Evolutionary conservation across 495 filamentous ascomycete genomes (phyloP).

Genomic region (Xylaria bambusicola): DNA sequence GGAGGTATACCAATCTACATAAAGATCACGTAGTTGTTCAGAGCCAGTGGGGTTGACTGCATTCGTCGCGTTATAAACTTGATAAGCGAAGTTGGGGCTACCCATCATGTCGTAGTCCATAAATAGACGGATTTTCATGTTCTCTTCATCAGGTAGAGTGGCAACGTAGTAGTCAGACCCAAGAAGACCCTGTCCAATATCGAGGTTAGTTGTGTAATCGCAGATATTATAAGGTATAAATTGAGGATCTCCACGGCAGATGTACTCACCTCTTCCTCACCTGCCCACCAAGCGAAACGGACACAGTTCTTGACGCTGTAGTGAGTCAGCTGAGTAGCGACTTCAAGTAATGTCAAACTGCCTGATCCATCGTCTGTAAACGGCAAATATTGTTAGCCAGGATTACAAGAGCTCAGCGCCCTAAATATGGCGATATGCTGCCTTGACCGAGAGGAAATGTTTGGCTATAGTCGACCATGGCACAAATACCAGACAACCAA

Average conservation of each 20-base stretch:
- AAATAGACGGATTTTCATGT: slow-evolving; percentile 57
- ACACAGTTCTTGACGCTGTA: slow-evolving; percentile 59
- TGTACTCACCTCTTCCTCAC: slow-evolving; percentile 50
- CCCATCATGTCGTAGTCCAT: slow-evolving; percentile 65
- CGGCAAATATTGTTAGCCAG: slow-evolving; percentile 20
- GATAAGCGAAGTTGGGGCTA: slow-evolving; percentile 56
- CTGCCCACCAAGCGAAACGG: slow-evolving; percentile 60
- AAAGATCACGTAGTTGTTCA: slow-evolving; percentile 52
- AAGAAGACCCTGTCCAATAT: slow-evolving; percentile 45
- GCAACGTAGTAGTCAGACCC: slow-evolving; percentile 58
- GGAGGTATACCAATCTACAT: slow-evolving; percentile 50
- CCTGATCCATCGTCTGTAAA: slow-evolving; percentile 54
- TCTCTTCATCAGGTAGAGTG: slow-evolving; percentile 49
- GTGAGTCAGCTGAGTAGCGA: slow-evolving; percentile 51
- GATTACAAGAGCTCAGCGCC: not conserved
- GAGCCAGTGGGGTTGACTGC: slow-evolving; percentile 50
- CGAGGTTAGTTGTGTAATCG: not conserved
- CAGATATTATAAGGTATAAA: too few relatives aligned
- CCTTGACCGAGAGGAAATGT: not conserved
- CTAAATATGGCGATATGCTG: too few relatives aligned
- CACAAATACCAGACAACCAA: not conserved
- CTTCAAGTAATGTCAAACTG: slow-evolving; percentile 54
- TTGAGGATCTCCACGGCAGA: too few relatives aligned
- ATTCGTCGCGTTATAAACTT: slow-evolving; percentile 53
- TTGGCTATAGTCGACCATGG: not conserved